These are phyloP conservation scores for Colletotrichum chrysophilum DNA, from an alignment of 2,329 filamentous ascomycete genomes.

Conservation along the genomic window DNA sequence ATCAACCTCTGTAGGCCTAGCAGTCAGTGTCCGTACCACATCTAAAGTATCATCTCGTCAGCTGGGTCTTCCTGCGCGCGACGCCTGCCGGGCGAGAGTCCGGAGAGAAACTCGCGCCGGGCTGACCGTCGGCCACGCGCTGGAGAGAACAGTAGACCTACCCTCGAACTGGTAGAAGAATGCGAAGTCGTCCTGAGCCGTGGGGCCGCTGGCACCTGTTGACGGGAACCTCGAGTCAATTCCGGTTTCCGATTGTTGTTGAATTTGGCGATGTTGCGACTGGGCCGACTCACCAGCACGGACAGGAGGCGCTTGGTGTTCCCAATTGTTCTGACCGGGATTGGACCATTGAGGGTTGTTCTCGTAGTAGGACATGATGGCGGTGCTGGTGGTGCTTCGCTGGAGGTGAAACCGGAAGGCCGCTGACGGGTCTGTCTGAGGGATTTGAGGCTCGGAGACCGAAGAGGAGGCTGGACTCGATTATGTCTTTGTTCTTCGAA, in stretches of 20 bases:
- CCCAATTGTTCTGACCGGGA: slow-evolving; percentile 46
- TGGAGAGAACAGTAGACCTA: slow-evolving; percentile 54
- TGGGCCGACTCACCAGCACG: slow-evolving; percentile 34
- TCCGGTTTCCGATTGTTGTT: slow-evolving; percentile 7
- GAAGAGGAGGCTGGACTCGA: not conserved
- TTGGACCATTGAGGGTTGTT: slow-evolving; percentile 45
- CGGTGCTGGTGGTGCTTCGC: not conserved
- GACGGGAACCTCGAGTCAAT: slow-evolving; percentile 22
- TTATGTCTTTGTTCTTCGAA: not conserved
- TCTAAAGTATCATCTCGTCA: slow-evolving; percentile 17
- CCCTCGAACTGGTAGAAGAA: slow-evolving; percentile 91
- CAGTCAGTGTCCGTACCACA: slow-evolving; percentile 25
- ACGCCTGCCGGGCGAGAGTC: not conserved
- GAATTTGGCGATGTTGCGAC: slow-evolving; percentile 15
- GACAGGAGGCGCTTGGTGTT: slow-evolving; percentile 49
- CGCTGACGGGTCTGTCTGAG: not conserved
- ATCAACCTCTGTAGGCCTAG: slow-evolving; percentile 77
- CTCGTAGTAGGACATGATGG: slow-evolving; percentile 51
- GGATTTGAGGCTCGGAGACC: not conserved
- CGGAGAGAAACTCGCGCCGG: not conserved
- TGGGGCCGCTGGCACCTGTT: slow-evolving; percentile 76
- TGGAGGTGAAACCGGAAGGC: not conserved
- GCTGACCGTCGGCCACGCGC: not conserved
- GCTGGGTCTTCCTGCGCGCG: slow-evolving; percentile 8
- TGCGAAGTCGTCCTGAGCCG: slow-evolving; percentile 77